Conservation (phyloP, 495 filamentous ascomycete species). For the Penicillium longicatenatum region DNA sequence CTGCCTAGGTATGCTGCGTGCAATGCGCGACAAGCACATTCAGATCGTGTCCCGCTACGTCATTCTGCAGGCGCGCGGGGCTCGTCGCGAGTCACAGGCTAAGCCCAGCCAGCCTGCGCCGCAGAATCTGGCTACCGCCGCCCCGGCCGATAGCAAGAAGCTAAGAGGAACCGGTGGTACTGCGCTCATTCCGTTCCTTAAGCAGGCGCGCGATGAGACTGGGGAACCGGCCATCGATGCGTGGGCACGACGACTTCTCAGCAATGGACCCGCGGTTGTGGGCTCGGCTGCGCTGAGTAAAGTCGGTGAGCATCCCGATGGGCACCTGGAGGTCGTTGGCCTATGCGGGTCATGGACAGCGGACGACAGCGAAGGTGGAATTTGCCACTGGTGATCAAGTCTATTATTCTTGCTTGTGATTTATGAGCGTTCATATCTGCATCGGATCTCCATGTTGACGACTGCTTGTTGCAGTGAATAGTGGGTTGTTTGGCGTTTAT, state of each 20-base stretch:
- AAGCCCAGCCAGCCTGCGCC: slow-evolving; percentile 45
- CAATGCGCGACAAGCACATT: slow-evolving; percentile 91
- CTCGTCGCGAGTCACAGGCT: slow-evolving; percentile 49
- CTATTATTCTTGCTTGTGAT: not conserved
- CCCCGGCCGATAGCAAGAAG: slow-evolving; percentile 51
- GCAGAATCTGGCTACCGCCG: slow-evolving; percentile 67
- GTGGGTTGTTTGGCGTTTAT: not conserved
- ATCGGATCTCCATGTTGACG: slow-evolving; percentile 11
- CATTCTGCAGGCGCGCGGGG: slow-evolving; percentile 64
- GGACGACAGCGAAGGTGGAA: slow-evolving; percentile 77
- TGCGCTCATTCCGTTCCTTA: slow-evolving; percentile 88
- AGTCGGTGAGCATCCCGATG: slow-evolving; percentile 62
- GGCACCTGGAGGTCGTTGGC: slow-evolving; percentile 70
- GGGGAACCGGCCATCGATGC: slow-evolving; percentile 86
- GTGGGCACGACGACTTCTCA: slow-evolving; percentile 78
- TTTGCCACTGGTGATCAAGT: slow-evolving; percentile 61
- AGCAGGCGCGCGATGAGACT: slow-evolving; percentile 94
- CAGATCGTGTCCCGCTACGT: slow-evolving; percentile 97
- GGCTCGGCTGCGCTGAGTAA: slow-evolving; percentile 60
- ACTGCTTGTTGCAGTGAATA: slow-evolving; percentile 3
- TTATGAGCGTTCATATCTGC: slow-evolving; percentile 24
- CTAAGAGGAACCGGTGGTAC: slow-evolving; percentile 92
- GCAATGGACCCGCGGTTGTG: slow-evolving; percentile 47
- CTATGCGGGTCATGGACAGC: slow-evolving; percentile 84
- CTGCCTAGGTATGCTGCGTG: slow-evolving; percentile 86